Evolutionary conservation across 2,329 filamentous ascomycete genomes (phyloP).

Genomic region (Pochonia chlamydosporia): DNA sequence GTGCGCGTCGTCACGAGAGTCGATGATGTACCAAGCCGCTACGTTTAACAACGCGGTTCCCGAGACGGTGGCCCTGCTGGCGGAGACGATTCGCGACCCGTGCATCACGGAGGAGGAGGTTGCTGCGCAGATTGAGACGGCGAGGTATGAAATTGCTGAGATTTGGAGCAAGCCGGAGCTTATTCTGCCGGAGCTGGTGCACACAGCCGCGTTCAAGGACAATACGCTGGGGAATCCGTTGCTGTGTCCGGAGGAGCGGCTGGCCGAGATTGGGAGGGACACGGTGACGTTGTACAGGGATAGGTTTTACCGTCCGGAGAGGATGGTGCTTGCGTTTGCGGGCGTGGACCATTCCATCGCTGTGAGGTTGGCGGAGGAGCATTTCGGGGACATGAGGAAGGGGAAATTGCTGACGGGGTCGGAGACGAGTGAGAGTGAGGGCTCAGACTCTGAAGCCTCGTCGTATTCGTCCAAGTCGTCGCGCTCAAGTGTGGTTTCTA

Average conservation of each 20-base stretch:
- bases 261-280: constrained; percentile 65
- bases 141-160: constrained; percentile 91
- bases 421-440: constrained; percentile 45
- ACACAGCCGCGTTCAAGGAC: constrained; percentile 91
- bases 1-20: constrained; percentile 90
- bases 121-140: constrained; percentile 78
- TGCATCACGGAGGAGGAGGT: constrained; percentile 83
- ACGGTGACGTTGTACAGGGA: constrained; percentile 75
- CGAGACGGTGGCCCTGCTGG: constrained; percentile 73
- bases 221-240: constrained; percentile 94
- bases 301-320: constrained; percentile 80
- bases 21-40: constrained; percentile 97
- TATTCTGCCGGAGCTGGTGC: constrained; percentile 89
- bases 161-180: constrained; percentile 98
- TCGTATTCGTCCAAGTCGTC: constrained; percentile 31
- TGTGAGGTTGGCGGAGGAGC: constrained; percentile 70
- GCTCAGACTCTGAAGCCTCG: constrained; percentile 27
- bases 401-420: constrained; percentile 37
- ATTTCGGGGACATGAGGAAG: constrained; percentile 84
- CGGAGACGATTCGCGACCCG: constrained; percentile 88
- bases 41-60: constrained; percentile 94
- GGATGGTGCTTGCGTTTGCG: constrained; percentile 92
- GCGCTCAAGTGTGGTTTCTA: constrained; percentile 67
- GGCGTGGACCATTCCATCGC: constrained; percentile 80
- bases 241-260: constrained; percentile 79